phyloP scores from a whole-genome alignment of 2,329 filamentous ascomycete species.

The Neospermospora avenae region DNA sequence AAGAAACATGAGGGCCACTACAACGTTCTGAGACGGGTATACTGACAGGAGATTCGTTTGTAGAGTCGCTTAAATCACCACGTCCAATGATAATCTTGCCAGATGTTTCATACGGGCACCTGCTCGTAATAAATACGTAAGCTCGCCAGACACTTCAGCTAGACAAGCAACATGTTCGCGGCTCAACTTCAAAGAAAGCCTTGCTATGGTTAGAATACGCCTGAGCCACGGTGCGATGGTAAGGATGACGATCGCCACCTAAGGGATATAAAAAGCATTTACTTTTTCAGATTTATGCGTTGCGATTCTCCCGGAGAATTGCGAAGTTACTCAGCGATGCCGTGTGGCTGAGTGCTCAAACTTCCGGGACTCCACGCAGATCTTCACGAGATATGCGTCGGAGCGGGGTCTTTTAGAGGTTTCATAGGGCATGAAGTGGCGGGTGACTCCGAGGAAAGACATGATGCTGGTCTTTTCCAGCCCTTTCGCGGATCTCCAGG shows the following conservation, averaged over 20 bases:
- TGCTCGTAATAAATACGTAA: neutral
- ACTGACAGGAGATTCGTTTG: neutral
- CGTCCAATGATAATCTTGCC: neutral
- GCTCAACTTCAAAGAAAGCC: slow-evolving; percentile 5
- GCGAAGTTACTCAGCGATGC: slow-evolving; percentile 4
- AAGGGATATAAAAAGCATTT: neutral
- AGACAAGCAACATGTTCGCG: slow-evolving; percentile 1
- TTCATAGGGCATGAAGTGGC: slow-evolving; percentile 8
- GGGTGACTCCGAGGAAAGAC: slow-evolving; percentile 3
- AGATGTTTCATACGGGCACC: slow-evolving; percentile 1
- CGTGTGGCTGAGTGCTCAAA: slow-evolving; percentile 10
- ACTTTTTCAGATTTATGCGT: slow-evolving; percentile 7
- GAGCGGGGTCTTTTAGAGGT: slow-evolving; percentile 6
- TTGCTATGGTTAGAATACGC: neutral
- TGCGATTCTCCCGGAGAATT: slow-evolving; percentile 3
- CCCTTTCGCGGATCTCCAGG: neutral
- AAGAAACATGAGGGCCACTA: neutral
- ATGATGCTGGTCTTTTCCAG: neutral
- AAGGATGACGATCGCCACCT: slow-evolving; percentile 11
- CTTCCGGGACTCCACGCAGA: neutral
- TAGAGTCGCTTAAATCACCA: neutral
- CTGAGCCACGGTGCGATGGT: neutral
- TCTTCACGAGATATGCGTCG: slow-evolving; percentile 2
- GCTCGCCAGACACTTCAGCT: neutral
- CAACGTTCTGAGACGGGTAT: neutral